These are phyloP conservation scores for Margaritispora aquatica DNA, from an alignment of 495 filamentous ascomycete genomes.

Conservation along the genomic window DNA sequence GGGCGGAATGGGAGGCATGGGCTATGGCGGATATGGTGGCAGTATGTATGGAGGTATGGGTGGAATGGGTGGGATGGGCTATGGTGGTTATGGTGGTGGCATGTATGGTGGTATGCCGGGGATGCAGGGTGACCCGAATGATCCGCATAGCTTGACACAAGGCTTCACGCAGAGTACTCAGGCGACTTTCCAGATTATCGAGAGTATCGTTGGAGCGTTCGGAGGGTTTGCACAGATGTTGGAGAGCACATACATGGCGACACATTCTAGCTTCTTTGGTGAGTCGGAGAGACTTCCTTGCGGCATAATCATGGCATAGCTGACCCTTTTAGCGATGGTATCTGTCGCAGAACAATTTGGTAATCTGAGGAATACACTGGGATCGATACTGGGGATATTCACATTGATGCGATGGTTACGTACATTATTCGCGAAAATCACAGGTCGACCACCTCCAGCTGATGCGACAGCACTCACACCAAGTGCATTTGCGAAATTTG, in stretches of 20 bases:
- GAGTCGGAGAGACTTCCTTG: constrained; percentile 32
- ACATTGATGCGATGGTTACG: constrained; percentile 91
- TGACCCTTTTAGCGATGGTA: constrained; percentile 70
- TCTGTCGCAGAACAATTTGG: constrained; percentile 96
- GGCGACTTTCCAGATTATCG: constrained; percentile 98
- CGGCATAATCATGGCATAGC: background rate
- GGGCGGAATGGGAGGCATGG: constrained; percentile 35
- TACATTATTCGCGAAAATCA: constrained; percentile 84
- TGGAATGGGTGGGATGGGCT: constrained; percentile 30
- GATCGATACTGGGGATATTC: constrained; percentile 91
- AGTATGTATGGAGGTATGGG: constrained; percentile 15
- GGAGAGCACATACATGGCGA: constrained; percentile 99
- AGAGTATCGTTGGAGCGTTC: constrained; percentile 97
- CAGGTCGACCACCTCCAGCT: constrained; percentile 85
- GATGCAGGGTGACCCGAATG: constrained; percentile 68
- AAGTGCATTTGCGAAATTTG: constrained; percentile 82
- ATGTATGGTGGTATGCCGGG: constrained; percentile 50
- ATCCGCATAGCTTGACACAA: constrained; percentile 87
- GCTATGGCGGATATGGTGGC: constrained; percentile 22
- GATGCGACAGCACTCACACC: constrained; percentile 82
- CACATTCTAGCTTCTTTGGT: constrained; percentile 98
- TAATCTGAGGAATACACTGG: constrained; percentile 88
- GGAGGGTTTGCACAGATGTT: constrained; percentile 99
- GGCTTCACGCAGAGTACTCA: constrained; percentile 87
- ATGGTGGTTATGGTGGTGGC: constrained; percentile 43